Conservation (phyloP, 1,284 basidiomycete genomes). For the Cryptococcus wingfieldii region DNA sequence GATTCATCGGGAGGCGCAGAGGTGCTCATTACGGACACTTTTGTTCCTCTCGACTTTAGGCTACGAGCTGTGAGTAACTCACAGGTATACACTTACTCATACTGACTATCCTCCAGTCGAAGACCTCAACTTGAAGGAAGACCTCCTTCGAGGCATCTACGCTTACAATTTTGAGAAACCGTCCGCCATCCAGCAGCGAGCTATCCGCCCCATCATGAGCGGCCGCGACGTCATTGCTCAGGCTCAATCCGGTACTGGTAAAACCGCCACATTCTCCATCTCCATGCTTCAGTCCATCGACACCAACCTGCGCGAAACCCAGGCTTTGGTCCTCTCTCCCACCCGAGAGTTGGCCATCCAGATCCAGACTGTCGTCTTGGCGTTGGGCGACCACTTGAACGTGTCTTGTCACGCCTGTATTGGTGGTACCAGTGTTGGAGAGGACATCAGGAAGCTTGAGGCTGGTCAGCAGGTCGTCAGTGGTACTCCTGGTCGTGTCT, state of each 20-base stretch:
- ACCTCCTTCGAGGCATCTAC: conserved; percentile 93
- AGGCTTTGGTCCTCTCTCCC: conserved; percentile 91
- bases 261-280: conserved; percentile 98
- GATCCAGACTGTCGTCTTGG: conserved; percentile 97
- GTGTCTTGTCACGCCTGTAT: conserved; percentile 99
- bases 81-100: conserved; percentile 1
- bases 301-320: conserved; percentile 88
- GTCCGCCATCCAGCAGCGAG: conserved; percentile 97
- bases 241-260: conserved; percentile 98
- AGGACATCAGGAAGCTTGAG: conserved; percentile 97
- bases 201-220: conserved; percentile 91
- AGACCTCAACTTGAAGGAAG: conserved; percentile 90
- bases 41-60: conserved; percentile 49
- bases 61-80: conserved; percentile 47
- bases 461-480: conserved; percentile 98
- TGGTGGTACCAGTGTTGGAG: conserved; percentile 93
- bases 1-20: conserved; percentile 44
- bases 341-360: conserved; percentile 95
- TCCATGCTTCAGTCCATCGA: conserved; percentile 92
- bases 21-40: conserved; percentile 45
- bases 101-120: conserved; percentile 59
- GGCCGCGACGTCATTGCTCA: conserved; percentile 96
- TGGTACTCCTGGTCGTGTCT: conserved; percentile 96
- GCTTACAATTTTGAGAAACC: conserved; percentile 99
- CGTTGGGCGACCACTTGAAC: conserved; percentile 98